Percentiles rank a stretch among this genome's conserved stretches.
Evolutionary conservation across 345 rosid species (phyloP).

Genomic region (Salix purpurea): DNA sequence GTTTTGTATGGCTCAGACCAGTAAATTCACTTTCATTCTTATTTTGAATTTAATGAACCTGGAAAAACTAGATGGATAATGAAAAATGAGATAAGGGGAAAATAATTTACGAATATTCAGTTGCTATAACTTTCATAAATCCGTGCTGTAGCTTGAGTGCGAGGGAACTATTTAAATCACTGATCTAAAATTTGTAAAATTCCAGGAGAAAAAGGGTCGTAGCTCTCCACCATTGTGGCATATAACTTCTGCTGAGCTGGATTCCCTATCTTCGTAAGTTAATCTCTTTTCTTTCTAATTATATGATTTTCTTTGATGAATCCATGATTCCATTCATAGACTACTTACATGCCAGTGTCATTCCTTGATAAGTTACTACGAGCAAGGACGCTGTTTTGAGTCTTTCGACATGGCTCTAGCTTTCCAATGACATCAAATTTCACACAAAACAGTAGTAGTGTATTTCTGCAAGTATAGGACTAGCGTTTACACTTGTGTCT

Average conservation of each 20-base stretch:
- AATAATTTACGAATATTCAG: neutral
- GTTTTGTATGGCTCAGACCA: neutral
- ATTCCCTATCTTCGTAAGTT: constrained; percentile 69
- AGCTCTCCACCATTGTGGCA: constrained; percentile 68
- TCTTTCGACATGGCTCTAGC: too few relatives aligned
- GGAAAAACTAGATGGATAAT: neutral
- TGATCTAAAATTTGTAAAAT: constrained; percentile 4
- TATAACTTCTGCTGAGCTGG: constrained; percentile 62
- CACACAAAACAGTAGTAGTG: too few relatives aligned
- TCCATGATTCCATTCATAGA: neutral
- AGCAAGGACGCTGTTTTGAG: too few relatives aligned
- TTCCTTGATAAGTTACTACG: neutral
- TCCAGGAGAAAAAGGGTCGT: constrained; percentile 83
- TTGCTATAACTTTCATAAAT: neutral
- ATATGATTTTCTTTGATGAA: neutral
- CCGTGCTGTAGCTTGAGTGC: neutral
- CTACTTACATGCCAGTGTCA: neutral
- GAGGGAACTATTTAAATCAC: neutral
- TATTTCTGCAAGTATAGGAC: too few relatives aligned
- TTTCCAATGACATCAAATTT: too few relatives aligned
- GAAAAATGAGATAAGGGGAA: neutral
- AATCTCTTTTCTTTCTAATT: neutral
- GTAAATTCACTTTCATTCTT: neutral
- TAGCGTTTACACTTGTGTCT: too few relatives aligned
- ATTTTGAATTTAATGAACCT: neutral